Evolutionary conservation across 768 basidiomycete species (phyloP).

Genomic region (Pseudohyphozyma bogoriensis): DNA sequence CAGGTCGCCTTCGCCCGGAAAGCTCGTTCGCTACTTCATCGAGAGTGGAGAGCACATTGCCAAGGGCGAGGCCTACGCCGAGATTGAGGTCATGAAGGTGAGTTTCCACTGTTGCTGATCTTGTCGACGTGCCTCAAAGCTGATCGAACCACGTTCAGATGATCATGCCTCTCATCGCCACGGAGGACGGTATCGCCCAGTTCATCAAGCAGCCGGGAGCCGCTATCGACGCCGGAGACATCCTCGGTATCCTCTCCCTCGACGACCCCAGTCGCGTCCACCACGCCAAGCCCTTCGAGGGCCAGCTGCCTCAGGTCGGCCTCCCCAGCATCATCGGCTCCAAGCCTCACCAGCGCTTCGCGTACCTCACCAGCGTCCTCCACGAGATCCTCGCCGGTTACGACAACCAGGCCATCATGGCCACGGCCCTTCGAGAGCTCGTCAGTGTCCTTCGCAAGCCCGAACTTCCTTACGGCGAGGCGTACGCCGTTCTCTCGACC

Average conservation of each 20-base stretch:
- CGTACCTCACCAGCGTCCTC: conserved; percentile 61
- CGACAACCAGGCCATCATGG: conserved; percentile 90
- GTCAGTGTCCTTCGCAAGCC: conserved; percentile 68
- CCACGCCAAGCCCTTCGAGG: conserved; percentile 96
- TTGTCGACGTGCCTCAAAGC: neutral
- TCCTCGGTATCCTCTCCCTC: conserved; percentile 89
- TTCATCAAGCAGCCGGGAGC: conserved; percentile 98
- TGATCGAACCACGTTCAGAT: conserved; percentile 85
- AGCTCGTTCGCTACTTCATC: conserved; percentile 84
- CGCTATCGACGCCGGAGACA: conserved; percentile 90
- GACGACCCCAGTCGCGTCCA: conserved; percentile 94
- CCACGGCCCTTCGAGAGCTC: conserved; percentile 73
- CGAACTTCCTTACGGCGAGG: conserved; percentile 80
- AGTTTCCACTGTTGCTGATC: conserved; percentile 27
- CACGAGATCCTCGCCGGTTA: conserved; percentile 91
- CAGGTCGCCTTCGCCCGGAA: conserved; percentile 89
- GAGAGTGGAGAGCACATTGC: conserved; percentile 96
- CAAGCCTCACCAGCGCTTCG: conserved; percentile 79
- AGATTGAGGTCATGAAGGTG: conserved; percentile 69
- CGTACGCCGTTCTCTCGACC: conserved; percentile 68
- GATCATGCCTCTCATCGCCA: conserved; percentile 95
- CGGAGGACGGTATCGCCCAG: conserved; percentile 86
- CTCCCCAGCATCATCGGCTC: conserved; percentile 72
- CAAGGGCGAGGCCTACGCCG: conserved; percentile 92
- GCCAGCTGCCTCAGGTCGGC: conserved; percentile 79